A percentile compares a stretch with the other conserved stretches of the same genome.
Evolutionary conservation across 345 rosid species (phyloP).

Genomic region (Populus davidiana): DNA sequence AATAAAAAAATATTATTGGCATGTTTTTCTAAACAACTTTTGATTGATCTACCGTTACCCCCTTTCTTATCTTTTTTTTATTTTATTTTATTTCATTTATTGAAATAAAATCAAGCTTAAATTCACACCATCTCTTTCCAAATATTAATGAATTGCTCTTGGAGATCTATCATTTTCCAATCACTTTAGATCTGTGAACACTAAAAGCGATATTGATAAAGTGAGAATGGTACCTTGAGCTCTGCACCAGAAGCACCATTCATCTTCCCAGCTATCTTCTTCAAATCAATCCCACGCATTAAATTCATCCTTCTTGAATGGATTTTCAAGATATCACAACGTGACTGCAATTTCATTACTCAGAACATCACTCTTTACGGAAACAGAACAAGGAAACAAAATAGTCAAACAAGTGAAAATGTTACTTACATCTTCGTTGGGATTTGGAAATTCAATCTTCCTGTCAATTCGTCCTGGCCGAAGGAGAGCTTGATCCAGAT

Average conservation of each 20-base stretch:
- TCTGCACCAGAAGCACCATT: conserved; percentile 99
- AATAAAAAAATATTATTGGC: too few relatives aligned
- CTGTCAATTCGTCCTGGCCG: conserved; percentile 19
- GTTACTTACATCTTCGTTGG: conserved; percentile 70
- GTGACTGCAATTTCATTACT: conserved; percentile 59
- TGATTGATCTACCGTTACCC: too few relatives aligned
- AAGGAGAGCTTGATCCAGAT: conserved; percentile 20
- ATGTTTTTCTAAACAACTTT: too few relatives aligned
- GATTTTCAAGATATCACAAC: conserved; percentile 85
- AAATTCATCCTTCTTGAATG: conserved; percentile 97
- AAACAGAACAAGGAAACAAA: neutral
- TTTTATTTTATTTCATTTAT: too few relatives aligned
- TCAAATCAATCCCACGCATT: conserved; percentile 97
- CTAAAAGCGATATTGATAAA: neutral
- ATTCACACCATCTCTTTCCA: neutral
- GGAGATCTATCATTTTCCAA: neutral
- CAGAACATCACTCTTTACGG: neutral
- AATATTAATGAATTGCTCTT: neutral
- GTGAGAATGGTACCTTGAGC: conserved; percentile 62
- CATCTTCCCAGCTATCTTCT: conserved; percentile 98
- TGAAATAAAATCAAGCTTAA: neutral
- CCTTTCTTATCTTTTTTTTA: too few relatives aligned
- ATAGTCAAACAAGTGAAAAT: neutral
- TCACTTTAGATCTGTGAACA: neutral
- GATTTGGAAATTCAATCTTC: conserved; percentile 46